These are phyloP conservation scores for Piromyces finnis DNA, from an alignment of 192 early-diverging fungal species.

Conservation along the genomic window DNA sequence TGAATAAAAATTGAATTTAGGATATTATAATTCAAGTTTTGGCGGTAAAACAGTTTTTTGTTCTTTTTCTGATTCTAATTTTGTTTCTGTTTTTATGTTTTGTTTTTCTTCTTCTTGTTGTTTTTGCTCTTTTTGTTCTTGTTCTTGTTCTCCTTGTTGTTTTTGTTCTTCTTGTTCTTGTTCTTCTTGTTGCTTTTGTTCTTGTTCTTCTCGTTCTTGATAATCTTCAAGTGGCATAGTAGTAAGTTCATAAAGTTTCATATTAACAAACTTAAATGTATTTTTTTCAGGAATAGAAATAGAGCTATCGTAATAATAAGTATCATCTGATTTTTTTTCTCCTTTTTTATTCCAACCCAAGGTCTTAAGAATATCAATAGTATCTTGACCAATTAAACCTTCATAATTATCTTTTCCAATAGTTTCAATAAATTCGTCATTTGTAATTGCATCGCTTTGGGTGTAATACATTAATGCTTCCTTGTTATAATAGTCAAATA, in stretches of 20 bases:
- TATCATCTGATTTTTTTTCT: background rate
- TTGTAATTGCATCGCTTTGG: background rate
- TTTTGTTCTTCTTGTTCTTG: too few relatives aligned
- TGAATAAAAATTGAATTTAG: too few relatives aligned
- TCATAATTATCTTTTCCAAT: background rate
- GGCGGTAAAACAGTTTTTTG: too few relatives aligned
- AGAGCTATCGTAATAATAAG: background rate
- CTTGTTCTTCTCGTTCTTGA: background rate
- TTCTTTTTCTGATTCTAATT: too few relatives aligned
- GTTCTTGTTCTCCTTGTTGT: too few relatives aligned
- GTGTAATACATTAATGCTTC: background rate
- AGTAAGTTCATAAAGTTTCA: background rate
- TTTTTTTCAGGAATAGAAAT: background rate
- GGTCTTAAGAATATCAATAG: background rate
- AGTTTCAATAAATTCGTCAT: background rate
- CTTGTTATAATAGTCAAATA: background rate
- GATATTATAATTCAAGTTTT: too few relatives aligned
- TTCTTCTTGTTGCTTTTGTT: too few relatives aligned
- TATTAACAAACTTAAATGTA: background rate
- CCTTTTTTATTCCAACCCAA: background rate
- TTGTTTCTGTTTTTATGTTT: too few relatives aligned
- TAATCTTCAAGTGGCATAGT: background rate
- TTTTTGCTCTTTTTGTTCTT: too few relatives aligned
- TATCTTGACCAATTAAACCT: background rate
- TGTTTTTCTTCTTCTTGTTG: too few relatives aligned